Base-by-base conservation (phyloP, 2,329 filamentous ascomycete species). In the Nakataea oryzae region DNA sequence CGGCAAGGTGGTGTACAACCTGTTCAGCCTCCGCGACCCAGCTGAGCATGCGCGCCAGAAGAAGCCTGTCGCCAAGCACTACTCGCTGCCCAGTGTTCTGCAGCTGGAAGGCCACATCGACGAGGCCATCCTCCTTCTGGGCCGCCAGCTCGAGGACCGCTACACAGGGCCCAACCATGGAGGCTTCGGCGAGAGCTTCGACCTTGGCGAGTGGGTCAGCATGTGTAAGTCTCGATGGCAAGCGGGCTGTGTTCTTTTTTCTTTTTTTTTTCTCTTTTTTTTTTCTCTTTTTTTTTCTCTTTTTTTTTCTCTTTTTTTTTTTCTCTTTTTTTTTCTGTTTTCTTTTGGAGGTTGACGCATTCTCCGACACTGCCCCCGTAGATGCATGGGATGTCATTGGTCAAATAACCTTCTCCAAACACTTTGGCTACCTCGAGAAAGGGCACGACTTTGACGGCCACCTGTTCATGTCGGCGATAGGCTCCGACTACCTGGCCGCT, bases 301-400 rank as follows among this genome's bases (percentile, higher is more conserved):
- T n/a, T n/a, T n/a, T n/a, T n/a, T n/a, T n/a, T n/a, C n/a, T n/a
- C 29, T 34, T 4, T 17, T n/a, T 28, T 50, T 17, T 21, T 17
- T 9, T 47, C 28, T 11, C 7, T 7, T 13, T 13, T n/a, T 4
- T 27, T 6, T 13, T 27, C n/a, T n/a, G n/a, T n/a, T n/a, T n/a
- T n/a, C n/a, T n/a, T n/a, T n/a, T n/a, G n/a, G n/a, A n/a, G n/a
- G n/a, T n/a, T n/a, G n/a, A n/a, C n/a, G n/a, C n/a, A n/a, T n/a
- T n/a, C n/a, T 26, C 54, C 24, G 21, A 50, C 41, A 50, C 21
- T 2, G 21, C 41, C 41, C 14, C 70, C 66, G 66, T 69, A 66
- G 64, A 59, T 57, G 65, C 75, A 21, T 78, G 75, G 70, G 77
- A 80, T 63, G 72, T 78, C 12, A 70, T 78, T 63, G 74, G 75